phyloP scores from a whole-genome alignment of 768 basidiomycete species.

The Dictyophora rubrovolvata region DNA sequence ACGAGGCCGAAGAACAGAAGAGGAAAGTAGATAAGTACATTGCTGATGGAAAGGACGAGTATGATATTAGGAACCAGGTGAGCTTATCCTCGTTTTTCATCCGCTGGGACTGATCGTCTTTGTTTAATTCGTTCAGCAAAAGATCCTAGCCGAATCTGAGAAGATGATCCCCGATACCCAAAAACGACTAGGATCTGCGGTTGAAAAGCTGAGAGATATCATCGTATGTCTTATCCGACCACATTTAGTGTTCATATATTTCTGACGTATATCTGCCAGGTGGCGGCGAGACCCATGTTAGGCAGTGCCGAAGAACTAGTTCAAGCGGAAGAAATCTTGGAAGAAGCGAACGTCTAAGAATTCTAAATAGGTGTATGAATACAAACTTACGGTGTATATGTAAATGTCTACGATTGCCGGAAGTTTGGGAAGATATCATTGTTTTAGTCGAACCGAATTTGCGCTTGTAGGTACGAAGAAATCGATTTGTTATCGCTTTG shows the following conservation, averaged over 20 bases:
- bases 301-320: conserved; percentile 24
- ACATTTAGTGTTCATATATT: not conserved
- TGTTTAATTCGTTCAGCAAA: conserved; percentile 32
- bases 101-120: not conserved
- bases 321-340: conserved; percentile 48
- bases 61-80: conserved; percentile 71
- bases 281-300: conserved; percentile 30
- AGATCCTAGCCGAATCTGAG: conserved; percentile 63
- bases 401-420: not conserved
- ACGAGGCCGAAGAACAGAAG: conserved; percentile 52
- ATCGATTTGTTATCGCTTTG: no score
- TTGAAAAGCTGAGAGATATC: conserved; percentile 52
- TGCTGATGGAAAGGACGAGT: conserved; percentile 49
- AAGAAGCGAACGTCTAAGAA: conserved; percentile 39
- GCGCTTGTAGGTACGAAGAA: no score
- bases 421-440: not conserved
- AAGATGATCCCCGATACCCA: conserved; percentile 71
- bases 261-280: conserved; percentile 20
- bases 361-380: not conserved
- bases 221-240: conserved; percentile 41
- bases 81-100: not conserved
- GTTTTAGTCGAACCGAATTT: not conserved
- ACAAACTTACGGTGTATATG: not conserved
- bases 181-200: conserved; percentile 49
- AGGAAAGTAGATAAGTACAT: conserved; percentile 52